Base-by-base conservation (phyloP, 768 basidiomycete species). In the Leucocoprinus sp. region DNA sequence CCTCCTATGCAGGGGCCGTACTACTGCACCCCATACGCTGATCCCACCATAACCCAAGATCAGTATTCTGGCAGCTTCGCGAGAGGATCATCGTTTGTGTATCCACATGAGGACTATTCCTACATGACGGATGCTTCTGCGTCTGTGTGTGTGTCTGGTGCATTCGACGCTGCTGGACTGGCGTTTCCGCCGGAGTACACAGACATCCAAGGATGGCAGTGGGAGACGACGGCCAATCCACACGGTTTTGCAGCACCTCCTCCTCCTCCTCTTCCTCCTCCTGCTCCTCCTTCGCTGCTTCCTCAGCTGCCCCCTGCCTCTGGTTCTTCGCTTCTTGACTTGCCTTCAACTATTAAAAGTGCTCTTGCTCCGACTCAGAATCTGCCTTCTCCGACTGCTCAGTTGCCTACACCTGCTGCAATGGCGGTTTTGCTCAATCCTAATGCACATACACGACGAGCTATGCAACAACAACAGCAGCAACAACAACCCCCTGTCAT, bases 31-130 rank as follows among this genome's bases (percentile, higher is more conserved):
- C 41, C 52, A 45, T 55, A 51, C 45, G 50, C 51, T 14, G 39
- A 33, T 29, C 35, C 50, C 54, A 42, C 53, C 52, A 49, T 55
- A 50, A 50, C 50, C 35, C 47, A 54, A 50, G 60, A 62, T 58
- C 54, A 60, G 36, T 63, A 62, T 58, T 55, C 58, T 50, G 55
- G 38, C 42, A 54, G 64, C 72, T 75, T 73, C 72, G 73, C 70
- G 52, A 65, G 65, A 53, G 71, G 72, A 75, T 75, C 72, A 64
- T 66, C 71, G 53, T 59, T 63, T 55, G 52, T 57, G 47, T 67
- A 68, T 62, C 64, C 65, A 63, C 63, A 69, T 67, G 64, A 65
- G 60, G 67, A 67, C 57, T 68, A 66, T 60, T 57, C 55, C 54
- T 65, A 67, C 60, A 60, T 65, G 48, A 54, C 64, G 55, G 60